Conservation (phyloP, 306 rosid genomes). For the Cicer yamashitae region DNA sequence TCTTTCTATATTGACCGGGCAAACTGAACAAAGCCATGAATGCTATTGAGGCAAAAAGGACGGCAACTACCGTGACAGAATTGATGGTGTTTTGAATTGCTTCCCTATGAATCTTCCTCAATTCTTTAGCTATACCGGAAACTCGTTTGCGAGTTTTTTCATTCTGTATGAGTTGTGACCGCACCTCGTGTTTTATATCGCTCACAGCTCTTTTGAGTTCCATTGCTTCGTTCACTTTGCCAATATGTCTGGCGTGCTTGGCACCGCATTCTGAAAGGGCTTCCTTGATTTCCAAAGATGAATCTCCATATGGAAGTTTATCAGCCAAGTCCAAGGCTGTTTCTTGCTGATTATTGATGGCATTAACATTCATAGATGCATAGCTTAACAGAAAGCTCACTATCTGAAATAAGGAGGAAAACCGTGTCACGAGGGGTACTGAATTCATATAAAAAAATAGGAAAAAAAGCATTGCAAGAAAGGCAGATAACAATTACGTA, state of each 20-base stretch:
- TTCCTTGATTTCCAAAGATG: conserved; percentile 69
- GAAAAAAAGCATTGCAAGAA: background rate
- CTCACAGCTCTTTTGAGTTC: conserved; percentile 93
- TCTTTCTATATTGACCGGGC: conserved; percentile 69
- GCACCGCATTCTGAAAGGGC: conserved; percentile 78
- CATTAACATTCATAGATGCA: conserved; percentile 65
- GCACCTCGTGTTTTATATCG: conserved; percentile 90
- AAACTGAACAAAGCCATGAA: conserved; percentile 91
- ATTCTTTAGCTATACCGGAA: conserved; percentile 88
- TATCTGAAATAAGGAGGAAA: conserved; percentile 57
- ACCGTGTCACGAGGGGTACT: conserved; percentile 35
- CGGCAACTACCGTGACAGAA: conserved; percentile 84
- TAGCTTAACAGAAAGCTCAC: conserved; percentile 61
- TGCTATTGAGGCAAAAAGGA: conserved; percentile 91
- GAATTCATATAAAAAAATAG: too few species aligned
- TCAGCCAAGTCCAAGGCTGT: conserved; percentile 95
- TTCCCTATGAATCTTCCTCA: conserved; percentile 86
- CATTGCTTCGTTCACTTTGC: conserved; percentile 79
- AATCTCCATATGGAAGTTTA: conserved; percentile 70
- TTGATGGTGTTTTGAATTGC: conserved; percentile 90
- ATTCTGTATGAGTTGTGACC: conserved; percentile 76
- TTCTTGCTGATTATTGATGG: conserved; percentile 73
- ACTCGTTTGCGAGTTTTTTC: conserved; percentile 77
- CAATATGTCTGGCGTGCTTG: conserved; percentile 75
- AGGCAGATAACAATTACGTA: background rate